Percentiles rank a stretch among this genome's conserved stretches.
These are phyloP conservation scores for Ophioceras dolichostomum DNA, from an alignment of 2,329 filamentous ascomycete genomes.

Conservation along the genomic window DNA sequence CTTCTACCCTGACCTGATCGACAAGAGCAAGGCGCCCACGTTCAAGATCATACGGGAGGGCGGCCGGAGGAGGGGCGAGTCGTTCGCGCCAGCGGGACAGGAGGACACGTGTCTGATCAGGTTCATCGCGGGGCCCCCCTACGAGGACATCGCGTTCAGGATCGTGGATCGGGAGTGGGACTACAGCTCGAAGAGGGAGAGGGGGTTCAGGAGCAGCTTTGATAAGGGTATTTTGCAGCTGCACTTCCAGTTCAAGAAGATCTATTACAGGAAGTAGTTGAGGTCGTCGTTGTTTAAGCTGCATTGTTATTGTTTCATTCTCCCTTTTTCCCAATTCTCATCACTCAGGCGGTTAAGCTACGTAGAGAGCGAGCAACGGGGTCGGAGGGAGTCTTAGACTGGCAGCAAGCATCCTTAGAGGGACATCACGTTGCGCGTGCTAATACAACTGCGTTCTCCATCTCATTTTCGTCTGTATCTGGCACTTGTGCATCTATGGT, in stretches of 20 bases:
- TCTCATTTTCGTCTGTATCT: too few relatives aligned
- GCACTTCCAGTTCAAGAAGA: constrained; percentile 96
- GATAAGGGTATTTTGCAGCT: constrained; percentile 97
- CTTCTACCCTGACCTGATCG: constrained; percentile 94
- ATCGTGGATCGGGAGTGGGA: constrained; percentile 99
- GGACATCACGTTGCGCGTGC: too few relatives aligned
- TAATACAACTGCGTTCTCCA: too few relatives aligned
- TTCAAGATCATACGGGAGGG: constrained; percentile 94
- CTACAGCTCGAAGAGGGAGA: constrained; percentile 88
- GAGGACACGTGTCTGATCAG: constrained; percentile 95
- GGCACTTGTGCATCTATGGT: too few relatives aligned
- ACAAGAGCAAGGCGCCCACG: constrained; percentile 87
- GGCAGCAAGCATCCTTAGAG: too few relatives aligned
- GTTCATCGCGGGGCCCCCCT: constrained; percentile 89
- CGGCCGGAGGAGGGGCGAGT: constrained; percentile 79
- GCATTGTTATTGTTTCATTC: background rate
- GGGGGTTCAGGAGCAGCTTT: constrained; percentile 92
- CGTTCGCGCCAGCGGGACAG: constrained; percentile 84
- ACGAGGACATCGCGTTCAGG: constrained; percentile 92
- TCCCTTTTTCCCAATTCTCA: background rate
- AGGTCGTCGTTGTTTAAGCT: background rate
- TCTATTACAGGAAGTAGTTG: constrained; percentile 25
- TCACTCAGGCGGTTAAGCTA: too few relatives aligned
- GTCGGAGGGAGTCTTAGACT: too few relatives aligned
- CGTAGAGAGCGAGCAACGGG: too few relatives aligned